A percentile compares a stretch with the other conserved stretches of the same genome.
Evolutionary conservation across 306 rosid species (phyloP).

Genomic region (Quercus bicolor): DNA sequence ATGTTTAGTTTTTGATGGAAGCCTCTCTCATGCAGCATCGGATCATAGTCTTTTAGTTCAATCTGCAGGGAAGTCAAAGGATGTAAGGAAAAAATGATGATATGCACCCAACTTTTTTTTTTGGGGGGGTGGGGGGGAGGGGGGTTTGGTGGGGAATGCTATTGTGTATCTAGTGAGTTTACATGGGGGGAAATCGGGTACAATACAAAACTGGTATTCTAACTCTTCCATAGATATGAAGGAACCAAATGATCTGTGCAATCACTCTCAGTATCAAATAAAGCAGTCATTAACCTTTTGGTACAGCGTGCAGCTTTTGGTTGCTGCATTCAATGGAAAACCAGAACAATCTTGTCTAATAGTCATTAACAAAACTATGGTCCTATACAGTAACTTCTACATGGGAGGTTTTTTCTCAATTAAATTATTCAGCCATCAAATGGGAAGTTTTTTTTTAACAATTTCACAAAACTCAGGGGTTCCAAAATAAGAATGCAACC

Average conservation of each 20-base stretch:
- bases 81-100: background rate
- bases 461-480: background rate
- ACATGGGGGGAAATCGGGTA: too few species aligned
- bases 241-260: background rate
- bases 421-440: background rate
- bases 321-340: background rate
- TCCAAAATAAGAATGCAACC: background rate
- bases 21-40: slow-evolving; percentile 74
- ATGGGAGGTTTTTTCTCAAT: background rate
- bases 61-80: slow-evolving; percentile 42
- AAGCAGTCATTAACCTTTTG: too few species aligned
- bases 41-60: slow-evolving; percentile 55
- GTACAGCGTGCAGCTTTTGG: too few species aligned
- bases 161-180: too few species aligned
- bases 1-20: slow-evolving; percentile 64
- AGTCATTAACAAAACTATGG: background rate
- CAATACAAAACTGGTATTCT: background rate
- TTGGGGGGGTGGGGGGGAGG: too few species aligned
- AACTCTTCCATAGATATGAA: slow-evolving; percentile 8
- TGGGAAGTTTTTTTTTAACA: background rate
- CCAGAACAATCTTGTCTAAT: background rate
- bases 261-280: background rate
- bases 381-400: background rate
- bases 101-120: background rate
- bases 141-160: too few species aligned